Evolutionary conservation across 306 rosid genomes (phyloP).

Genomic region (Begonia loranthoides): DNA sequence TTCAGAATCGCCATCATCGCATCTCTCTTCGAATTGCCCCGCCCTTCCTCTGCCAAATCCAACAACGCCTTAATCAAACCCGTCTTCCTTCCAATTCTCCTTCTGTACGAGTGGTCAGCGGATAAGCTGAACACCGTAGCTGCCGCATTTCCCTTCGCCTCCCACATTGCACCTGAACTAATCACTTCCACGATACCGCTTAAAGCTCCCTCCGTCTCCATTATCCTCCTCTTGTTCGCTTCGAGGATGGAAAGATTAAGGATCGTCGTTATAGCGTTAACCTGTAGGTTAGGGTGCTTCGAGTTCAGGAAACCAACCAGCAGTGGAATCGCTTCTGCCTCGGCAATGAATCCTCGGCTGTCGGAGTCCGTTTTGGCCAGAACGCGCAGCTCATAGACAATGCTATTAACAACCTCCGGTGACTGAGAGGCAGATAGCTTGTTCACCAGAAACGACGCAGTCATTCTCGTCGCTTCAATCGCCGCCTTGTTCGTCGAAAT

Average conservation of each 20-base stretch:
- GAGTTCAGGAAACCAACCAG: slow-evolving; percentile 35
- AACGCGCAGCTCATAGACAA: slow-evolving; percentile 70
- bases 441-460: slow-evolving; percentile 50
- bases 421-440: slow-evolving; percentile 25
- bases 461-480: slow-evolving; percentile 63
- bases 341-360: slow-evolving; percentile 68
- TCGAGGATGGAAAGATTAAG: slow-evolving; percentile 68
- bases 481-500: slow-evolving; percentile 49
- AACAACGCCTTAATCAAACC: slow-evolving; percentile 53
- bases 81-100: slow-evolving; percentile 53
- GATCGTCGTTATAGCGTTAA: slow-evolving; percentile 76
- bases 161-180: slow-evolving; percentile 65
- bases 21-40: slow-evolving; percentile 36
- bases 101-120: slow-evolving; percentile 27
- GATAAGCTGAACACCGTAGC: slow-evolving; percentile 72
- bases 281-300: slow-evolving; percentile 38
- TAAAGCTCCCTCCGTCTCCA: slow-evolving; percentile 68
- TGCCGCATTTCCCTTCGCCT: slow-evolving; percentile 86
- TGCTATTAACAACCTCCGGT: slow-evolving; percentile 30
- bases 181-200: slow-evolving; percentile 63
- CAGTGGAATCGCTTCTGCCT: slow-evolving; percentile 64
- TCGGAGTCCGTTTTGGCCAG: slow-evolving; percentile 65
- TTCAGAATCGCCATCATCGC: slow-evolving; percentile 71
- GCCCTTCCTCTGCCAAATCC: slow-evolving; percentile 48
- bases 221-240: slow-evolving; percentile 48